A percentile compares a stretch with the other conserved stretches of the same genome.
phyloP scores from a whole-genome alignment of 179 eudicot species.

The Nepenthes alata region DNA sequence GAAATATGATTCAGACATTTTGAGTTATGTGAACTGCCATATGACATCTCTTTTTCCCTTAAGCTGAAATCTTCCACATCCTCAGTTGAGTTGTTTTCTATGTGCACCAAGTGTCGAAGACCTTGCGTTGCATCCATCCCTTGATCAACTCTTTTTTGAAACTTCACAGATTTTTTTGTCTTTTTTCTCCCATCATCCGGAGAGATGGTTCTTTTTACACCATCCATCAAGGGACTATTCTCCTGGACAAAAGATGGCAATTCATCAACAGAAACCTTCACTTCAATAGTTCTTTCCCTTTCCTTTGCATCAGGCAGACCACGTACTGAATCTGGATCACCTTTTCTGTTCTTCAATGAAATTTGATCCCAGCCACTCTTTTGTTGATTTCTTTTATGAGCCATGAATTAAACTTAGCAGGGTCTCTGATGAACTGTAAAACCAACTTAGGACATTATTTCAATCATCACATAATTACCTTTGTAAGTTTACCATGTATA shows the following conservation, averaged over 20 bases:
- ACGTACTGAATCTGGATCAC: slow-evolving; percentile 30
- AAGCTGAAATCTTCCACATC: slow-evolving; percentile 22
- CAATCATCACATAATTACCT: too few species aligned
- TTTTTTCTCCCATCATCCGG: slow-evolving; percentile 34
- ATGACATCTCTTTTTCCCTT: slow-evolving; percentile 21
- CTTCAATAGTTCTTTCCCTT: slow-evolving; percentile 18
- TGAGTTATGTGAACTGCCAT: slow-evolving; percentile 13
- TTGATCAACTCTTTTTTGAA: slow-evolving; percentile 24
- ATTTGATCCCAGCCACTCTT: slow-evolving; percentile 49
- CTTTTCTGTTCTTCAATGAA: slow-evolving; percentile 37
- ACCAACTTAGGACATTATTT: too few species aligned
- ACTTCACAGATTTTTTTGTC: slow-evolving; percentile 26
- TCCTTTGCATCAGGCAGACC: slow-evolving; percentile 17
- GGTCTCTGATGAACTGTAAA: too few species aligned
- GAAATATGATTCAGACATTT: slow-evolving; percentile 16
- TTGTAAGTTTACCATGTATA: too few species aligned
- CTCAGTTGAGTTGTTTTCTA: slow-evolving; percentile 16
- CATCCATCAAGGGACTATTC: slow-evolving; percentile 18
- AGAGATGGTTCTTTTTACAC: slow-evolving; percentile 17
- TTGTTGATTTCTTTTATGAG: slow-evolving; percentile 66
- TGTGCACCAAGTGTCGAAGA: slow-evolving; percentile 15
- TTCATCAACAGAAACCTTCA: slow-evolving; percentile 28
- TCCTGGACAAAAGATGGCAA: slow-evolving; percentile 24
- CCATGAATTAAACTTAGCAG: slow-evolving; percentile 27
- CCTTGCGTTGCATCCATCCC: slow-evolving; percentile 19